phyloP scores from a whole-genome alignment of 805 yeast genomes.

The Saccharomycopsis sp. region DNA sequence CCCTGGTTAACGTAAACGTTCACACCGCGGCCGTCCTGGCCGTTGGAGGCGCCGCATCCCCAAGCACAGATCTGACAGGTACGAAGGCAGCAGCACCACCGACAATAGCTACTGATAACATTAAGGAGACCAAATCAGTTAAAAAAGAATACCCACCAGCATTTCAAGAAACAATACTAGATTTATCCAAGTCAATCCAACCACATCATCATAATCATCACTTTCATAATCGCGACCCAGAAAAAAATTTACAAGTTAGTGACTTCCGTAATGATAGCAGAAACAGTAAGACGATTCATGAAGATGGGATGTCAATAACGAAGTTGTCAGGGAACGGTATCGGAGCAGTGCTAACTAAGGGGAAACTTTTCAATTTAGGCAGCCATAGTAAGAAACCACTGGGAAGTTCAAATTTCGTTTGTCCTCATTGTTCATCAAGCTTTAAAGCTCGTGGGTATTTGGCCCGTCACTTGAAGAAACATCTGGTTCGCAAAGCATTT shows the following conservation, averaged over 20 bases:
- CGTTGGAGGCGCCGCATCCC: too few relatives aligned
- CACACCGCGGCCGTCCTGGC: too few relatives aligned
- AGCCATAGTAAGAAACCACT: slow-evolving; percentile 52
- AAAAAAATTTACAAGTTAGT: too few relatives aligned
- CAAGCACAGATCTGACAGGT: too few relatives aligned
- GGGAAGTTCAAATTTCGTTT: slow-evolving; percentile 42
- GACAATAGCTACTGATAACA: too few relatives aligned
- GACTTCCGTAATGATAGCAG: background rate
- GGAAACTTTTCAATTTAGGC: slow-evolving; percentile 1
- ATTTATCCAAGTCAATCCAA: background rate
- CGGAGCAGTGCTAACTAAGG: slow-evolving; percentile 16
- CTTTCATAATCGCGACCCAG: background rate
- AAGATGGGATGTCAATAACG: slow-evolving; percentile 4
- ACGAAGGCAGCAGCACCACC: too few relatives aligned
- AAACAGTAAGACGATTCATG: slow-evolving; percentile 9
- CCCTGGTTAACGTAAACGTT: too few relatives aligned
- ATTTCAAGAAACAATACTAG: slow-evolving; percentile 11
- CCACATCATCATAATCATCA: background rate
- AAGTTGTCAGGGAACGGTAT: slow-evolving; percentile 8
- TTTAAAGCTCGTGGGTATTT: slow-evolving; percentile 85
- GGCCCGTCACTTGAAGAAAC: slow-evolving; percentile 76
- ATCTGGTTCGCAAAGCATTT: slow-evolving; percentile 58
- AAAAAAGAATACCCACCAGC: too few relatives aligned
- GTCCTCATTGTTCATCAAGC: slow-evolving; percentile 72
- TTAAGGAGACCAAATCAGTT: too few relatives aligned